Conservation (phyloP, 805 yeast genomes). For the Candida glaebosa region DNA sequence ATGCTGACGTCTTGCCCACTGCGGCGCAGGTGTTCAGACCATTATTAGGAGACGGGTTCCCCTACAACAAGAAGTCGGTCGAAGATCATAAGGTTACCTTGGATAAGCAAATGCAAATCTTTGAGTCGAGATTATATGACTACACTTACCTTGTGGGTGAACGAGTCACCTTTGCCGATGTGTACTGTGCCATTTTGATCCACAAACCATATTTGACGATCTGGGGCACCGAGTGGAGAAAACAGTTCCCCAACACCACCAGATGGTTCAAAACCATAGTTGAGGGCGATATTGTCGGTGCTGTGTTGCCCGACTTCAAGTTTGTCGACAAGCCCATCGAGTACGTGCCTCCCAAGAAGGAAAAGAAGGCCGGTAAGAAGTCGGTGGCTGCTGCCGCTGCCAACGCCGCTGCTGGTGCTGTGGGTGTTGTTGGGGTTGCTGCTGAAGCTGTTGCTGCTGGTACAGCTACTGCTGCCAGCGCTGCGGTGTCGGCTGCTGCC, state of each 20-base stretch:
- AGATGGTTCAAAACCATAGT: constrained; percentile 70
- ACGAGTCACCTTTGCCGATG: constrained; percentile 53
- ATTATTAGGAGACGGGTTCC: constrained; percentile 52
- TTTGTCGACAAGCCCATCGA: constrained; percentile 66
- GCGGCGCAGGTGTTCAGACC: constrained; percentile 54
- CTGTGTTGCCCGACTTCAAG: constrained; percentile 48
- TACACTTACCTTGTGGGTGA: constrained; percentile 73
- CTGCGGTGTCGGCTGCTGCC: constrained; percentile 28
- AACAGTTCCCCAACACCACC: constrained; percentile 54
- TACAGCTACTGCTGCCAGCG: constrained; percentile 40
- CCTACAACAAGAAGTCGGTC: constrained; percentile 74
- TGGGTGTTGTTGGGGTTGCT: constrained; percentile 31
- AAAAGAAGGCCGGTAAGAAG: constrained; percentile 47
- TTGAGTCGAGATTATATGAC: constrained; percentile 56
- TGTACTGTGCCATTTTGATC: constrained; percentile 47
- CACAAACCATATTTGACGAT: constrained; percentile 55
- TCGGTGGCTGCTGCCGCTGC: constrained; percentile 46
- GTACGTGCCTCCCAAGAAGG: constrained; percentile 71
- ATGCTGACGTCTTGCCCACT: constrained; percentile 57
- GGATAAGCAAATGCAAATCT: constrained; percentile 36
- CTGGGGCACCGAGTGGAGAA: constrained; percentile 66
- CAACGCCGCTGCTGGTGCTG: constrained; percentile 28
- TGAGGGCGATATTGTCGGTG: constrained; percentile 44
- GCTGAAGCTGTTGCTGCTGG: constrained; percentile 39
- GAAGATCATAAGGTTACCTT: constrained; percentile 43